Percentiles rank a stretch among this genome's conserved stretches.
Conservation (phyloP, 208 protist genomes). For the Endotrypanum monterogeii region DNA sequence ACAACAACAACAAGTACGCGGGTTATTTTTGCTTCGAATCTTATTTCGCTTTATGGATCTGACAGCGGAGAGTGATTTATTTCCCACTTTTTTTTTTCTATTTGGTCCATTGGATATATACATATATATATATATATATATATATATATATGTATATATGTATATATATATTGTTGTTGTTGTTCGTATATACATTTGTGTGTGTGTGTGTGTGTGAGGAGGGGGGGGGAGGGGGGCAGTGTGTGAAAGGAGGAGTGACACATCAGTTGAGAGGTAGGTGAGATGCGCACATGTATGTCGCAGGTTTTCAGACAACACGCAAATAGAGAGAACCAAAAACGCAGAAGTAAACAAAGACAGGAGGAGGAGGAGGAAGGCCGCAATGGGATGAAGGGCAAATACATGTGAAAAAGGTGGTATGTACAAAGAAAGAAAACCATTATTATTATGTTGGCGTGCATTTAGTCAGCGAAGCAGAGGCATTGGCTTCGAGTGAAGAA, state of each 20-base stretch:
- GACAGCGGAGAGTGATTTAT: background rate
- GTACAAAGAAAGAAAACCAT: no score
- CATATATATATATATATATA: background rate
- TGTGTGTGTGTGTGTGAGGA: no score
- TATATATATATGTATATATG: background rate
- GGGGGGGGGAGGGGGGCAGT: no score
- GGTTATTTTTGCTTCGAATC: no score
- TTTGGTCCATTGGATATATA: background rate
- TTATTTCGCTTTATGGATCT: background rate
- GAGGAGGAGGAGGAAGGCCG: background rate
- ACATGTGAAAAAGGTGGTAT: background rate
- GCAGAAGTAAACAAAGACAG: constrained; percentile 13
- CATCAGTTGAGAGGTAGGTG: no score
- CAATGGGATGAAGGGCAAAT: background rate
- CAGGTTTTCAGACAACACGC: background rate
- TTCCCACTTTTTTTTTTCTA: background rate
- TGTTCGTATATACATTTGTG: background rate
- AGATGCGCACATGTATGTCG: no score
- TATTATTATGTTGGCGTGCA: background rate
- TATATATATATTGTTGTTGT: background rate
- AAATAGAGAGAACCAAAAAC: constrained; percentile 5
- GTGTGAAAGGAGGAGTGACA: no score
- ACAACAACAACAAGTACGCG: no score
- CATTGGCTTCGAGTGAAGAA: no score
- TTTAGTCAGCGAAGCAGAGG: no score